A percentile compares a stretch with the other conserved stretches of the same genome.
Evolutionary conservation across 768 basidiomycete genomes (phyloP).

Genomic region (Collybia nuda): DNA sequence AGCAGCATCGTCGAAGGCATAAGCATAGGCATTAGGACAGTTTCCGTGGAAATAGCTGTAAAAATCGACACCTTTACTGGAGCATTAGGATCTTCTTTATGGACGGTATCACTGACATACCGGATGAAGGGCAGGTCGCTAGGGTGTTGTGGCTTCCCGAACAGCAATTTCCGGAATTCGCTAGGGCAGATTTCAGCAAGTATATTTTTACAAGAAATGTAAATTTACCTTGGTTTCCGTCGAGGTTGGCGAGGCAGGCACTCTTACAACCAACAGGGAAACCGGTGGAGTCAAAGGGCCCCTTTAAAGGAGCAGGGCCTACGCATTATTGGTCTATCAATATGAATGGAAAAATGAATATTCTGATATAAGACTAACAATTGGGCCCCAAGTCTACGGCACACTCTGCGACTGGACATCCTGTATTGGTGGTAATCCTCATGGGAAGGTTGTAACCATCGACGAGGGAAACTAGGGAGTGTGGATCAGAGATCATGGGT

Average conservation of each 20-base stretch:
- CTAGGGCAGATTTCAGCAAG: constrained; percentile 3
- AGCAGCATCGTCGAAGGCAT: constrained; percentile 38
- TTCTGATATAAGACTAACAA: constrained; percentile 28
- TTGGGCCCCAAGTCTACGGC: constrained; percentile 51
- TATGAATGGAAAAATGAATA: neutral
- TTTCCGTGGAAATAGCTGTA: constrained; percentile 25
- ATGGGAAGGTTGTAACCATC: constrained; percentile 62
- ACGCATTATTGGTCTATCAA: neutral
- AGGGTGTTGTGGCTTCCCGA: constrained; percentile 29
- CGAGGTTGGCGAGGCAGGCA: constrained; percentile 41
- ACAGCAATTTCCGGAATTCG: constrained; percentile 36
- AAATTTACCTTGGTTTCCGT: constrained; percentile 23
- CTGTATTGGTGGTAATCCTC: constrained; percentile 46
- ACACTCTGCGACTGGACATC: constrained; percentile 48
- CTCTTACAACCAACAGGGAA: constrained; percentile 53
- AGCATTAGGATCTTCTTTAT: constrained; percentile 1
- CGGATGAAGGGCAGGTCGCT: constrained; percentile 33
- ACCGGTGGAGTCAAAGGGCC: constrained; percentile 46
- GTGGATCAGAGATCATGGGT: neutral
- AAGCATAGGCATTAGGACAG: constrained; percentile 36
- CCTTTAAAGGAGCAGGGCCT: constrained; percentile 44
- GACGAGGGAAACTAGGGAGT: constrained; percentile 48
- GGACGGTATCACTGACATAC: constrained; percentile 14
- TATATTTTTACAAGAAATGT: neutral
- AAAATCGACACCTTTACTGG: constrained; percentile 18